A percentile compares a stretch with the other conserved stretches of the same genome.
phyloP scores from a whole-genome alignment of 1,284 basidiomycete species.

The Sanghuangporus baumii region DNA sequence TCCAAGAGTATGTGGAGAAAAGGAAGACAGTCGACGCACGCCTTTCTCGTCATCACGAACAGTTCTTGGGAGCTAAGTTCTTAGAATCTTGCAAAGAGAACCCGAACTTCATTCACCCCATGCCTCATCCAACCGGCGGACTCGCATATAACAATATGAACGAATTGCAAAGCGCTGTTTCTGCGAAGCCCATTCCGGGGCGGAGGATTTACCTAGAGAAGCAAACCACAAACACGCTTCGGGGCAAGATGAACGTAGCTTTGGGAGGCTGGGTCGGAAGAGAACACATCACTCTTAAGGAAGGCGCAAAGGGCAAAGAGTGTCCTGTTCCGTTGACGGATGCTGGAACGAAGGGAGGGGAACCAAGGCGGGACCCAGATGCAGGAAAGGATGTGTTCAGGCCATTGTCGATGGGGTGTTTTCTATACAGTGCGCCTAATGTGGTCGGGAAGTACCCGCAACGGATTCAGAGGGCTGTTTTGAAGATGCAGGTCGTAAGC shows the following conservation, averaged over 20 bases:
- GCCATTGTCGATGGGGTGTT: slow-evolving; percentile 24
- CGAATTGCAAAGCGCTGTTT: slow-evolving; percentile 46
- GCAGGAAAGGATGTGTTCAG: slow-evolving; percentile 26
- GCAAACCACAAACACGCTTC: slow-evolving; percentile 6
- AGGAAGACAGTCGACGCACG: slow-evolving; percentile 19
- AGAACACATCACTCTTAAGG: background rate
- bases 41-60: background rate
- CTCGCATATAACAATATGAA: slow-evolving; percentile 53
- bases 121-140: slow-evolving; percentile 59
- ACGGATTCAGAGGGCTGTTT: background rate
- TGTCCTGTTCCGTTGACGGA: slow-evolving; percentile 15
- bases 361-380: slow-evolving; percentile 15
- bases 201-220: slow-evolving; percentile 39
- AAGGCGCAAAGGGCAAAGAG: background rate
- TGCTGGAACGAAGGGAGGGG: slow-evolving; percentile 18
- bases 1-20: slow-evolving; percentile 40
- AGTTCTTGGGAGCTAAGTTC: slow-evolving; percentile 27
- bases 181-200: slow-evolving; percentile 49
- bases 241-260: background rate
- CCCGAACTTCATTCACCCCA: slow-evolving; percentile 47
- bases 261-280: slow-evolving; percentile 11
- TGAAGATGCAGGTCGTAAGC: slow-evolving; percentile 7
- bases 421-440: slow-evolving; percentile 25
- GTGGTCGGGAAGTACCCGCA: slow-evolving; percentile 26
- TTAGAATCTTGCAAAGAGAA: slow-evolving; percentile 23